Evolutionary conservation across 2,329 filamentous ascomycete genomes (phyloP), one percentile per base, ranked within the genome.

Genomic region (Thermoascus crustaceus): DNA sequence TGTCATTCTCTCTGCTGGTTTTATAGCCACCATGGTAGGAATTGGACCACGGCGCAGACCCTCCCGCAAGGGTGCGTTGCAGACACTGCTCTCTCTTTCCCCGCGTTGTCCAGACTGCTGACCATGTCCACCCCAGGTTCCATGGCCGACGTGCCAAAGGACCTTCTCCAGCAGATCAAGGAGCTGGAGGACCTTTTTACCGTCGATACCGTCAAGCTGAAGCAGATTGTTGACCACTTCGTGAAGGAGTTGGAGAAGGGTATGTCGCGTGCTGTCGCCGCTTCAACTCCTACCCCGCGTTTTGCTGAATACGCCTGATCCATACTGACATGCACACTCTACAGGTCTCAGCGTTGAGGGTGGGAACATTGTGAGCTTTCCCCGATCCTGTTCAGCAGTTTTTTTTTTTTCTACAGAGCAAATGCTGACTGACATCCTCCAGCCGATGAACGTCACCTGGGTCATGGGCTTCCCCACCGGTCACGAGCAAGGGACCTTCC

Each of bases 371-470:
- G 86, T 94, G 63, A 72, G 85, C 72, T 25, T 32, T 14, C 30
- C 19, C 30, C 8, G 7, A 10, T 26, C 16, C 13, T 21, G 17
- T 10, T 31, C 14, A 7, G n/a, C 11, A 30, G 11, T 25, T n/a
- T 30, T 23, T 13, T 31, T 9, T 22, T 38, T 19, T 30, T 34
- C n/a, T 10, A 9, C 16, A 22, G 7, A 30, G 21, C 22, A 40
- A 34, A 38, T 32, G 32, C 37, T 39, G 32, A 49, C 44, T 39
- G 38, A 47, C 46, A 49, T 38, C n/a, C 22, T 29, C 37, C 49
- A 94, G 85, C 88, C 89, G 41, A 95, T 96, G 89, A 95, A 95
- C 67, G 84, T 89, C 40, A 94, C 88, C 37, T 95, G 89, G 89
- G 87, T 93, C 44, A 87, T 94, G 78, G 76, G 76, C 30, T 86